Percentiles rank a stretch among this genome's conserved stretches.
Evolutionary conservation across 2,329 filamentous ascomycete genomes (phyloP).

Genomic region (Diaporthe citrichinensis): DNA sequence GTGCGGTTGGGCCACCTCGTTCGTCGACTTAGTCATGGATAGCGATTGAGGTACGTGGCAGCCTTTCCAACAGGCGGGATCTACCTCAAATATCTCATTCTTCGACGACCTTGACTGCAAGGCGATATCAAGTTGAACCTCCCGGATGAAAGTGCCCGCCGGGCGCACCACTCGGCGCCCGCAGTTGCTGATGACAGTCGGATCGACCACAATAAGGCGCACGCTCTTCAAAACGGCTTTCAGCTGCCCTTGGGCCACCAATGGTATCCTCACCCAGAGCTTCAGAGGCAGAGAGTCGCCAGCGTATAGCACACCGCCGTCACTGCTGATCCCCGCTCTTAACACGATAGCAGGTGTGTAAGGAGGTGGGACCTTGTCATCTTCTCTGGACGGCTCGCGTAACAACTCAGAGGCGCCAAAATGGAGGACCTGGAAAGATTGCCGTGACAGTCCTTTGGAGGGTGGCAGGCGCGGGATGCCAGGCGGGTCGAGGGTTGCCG

Average conservation of each 20-base stretch:
- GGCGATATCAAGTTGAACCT: background rate
- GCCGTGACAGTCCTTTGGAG: background rate
- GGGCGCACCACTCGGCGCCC: background rate
- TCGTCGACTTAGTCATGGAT: background rate
- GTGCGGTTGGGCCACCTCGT: background rate
- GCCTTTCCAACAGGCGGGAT: background rate
- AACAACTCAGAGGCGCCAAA: background rate
- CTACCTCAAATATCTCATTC: background rate
- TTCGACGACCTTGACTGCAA: background rate
- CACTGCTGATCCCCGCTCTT: background rate
- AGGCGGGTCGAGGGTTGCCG: background rate
- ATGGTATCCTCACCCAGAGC: background rate
- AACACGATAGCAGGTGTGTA: slow-evolving; percentile 4
- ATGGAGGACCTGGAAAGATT: background rate
- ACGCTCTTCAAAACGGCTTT: background rate
- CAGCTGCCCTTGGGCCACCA: background rate
- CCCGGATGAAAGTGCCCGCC: background rate
- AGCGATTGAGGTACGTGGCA: background rate
- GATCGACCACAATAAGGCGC: background rate
- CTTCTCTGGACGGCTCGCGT: background rate
- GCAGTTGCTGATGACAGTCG: background rate
- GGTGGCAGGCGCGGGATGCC: background rate
- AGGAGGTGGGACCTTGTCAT: background rate
- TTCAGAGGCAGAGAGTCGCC: background rate
- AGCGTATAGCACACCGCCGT: background rate